Base-by-base conservation (phyloP, 2,329 filamentous ascomycete genomes). In the Alternaria triticimaculans region DNA sequence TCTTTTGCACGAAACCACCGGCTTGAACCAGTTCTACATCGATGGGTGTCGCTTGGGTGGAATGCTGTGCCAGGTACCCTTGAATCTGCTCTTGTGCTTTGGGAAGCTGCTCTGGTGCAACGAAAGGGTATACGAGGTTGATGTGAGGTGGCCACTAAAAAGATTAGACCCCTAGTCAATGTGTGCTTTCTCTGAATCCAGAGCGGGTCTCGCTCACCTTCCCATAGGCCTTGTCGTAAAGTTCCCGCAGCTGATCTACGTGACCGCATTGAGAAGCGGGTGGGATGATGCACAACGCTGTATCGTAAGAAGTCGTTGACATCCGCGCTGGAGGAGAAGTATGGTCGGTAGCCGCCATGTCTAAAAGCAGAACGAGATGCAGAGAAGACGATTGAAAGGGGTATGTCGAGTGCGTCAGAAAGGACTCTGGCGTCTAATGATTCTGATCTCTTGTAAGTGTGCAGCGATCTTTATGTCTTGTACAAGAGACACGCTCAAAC, bases 41-140 rank as follows among this genome's bases (percentile, higher is more conserved):
- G 7, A 58, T 45, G 11, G 58, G 33, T 4, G 43, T 37, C 7
- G 8, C 51, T 8, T 51, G 25, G 37, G 53, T 60, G 11, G 51
- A 14, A n/a, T 68, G 58, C 9, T 60, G 41, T 26, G 58, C 33
- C 11, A 84, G 54, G n/a, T 75, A 72, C 3, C 80, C 72, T 26
- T 81, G 71, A 37, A 86, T 80, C 14, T 77, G 72, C 4, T 81
- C 74, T 2, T 80, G 79, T 2, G 85, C 87, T 20, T 74, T 69
- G 2, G 78, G 69, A 3, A 92, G 80, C 9, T 69, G 68, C 3
- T 86, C 82, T 0, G 82, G 78, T 3, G 78, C 74, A 7, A 90
- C 87, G 73, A 91, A 92, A 0, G 89, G 90, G 72, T 91, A 91
- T 21, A 90, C 70, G 25, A 92, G 76, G 68, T 91, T 92, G 70